Percentiles rank a stretch among this genome's conserved stretches.
Evolutionary conservation across 2,329 filamentous ascomycete genomes (phyloP).

Genomic region (Uncinocarpus reesii): DNA sequence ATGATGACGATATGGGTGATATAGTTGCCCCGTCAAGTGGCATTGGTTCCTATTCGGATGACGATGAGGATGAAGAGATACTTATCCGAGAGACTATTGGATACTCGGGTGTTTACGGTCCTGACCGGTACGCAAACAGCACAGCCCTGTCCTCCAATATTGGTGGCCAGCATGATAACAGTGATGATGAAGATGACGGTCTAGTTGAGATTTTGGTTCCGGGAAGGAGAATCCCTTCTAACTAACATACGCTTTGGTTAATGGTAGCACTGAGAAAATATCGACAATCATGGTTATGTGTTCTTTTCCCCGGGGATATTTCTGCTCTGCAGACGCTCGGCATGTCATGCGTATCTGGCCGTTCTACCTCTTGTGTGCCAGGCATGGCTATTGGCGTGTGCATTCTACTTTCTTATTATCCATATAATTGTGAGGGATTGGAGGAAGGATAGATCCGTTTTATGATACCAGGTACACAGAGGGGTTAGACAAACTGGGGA

Average conservation of each 20-base stretch:
- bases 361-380: background rate
- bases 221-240: conserved; percentile 28
- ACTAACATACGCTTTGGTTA: conserved; percentile 3
- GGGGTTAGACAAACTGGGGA: background rate
- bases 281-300: conserved; percentile 6
- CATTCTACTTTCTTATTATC: conserved; percentile 14
- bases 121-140: conserved; percentile 11
- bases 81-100: conserved; percentile 55
- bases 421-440: background rate
- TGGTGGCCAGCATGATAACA: conserved; percentile 30
- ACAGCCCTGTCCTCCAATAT: background rate
- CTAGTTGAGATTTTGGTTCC: conserved; percentile 39
- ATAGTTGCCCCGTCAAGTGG: conserved; percentile 35
- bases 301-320: conserved; percentile 4
- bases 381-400: background rate
- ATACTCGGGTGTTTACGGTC: conserved; percentile 55
- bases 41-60: conserved; percentile 40
- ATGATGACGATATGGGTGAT: conserved; percentile 44
- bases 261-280: background rate
- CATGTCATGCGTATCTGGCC: background rate
- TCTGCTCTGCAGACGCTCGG: background rate
- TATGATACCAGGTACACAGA: background rate
- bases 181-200: conserved; percentile 34
- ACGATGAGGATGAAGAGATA: conserved; percentile 45
- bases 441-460: conserved; percentile 7